Conservation (phyloP, 345 rosid species). For the Melaleuca alternifolia region DNA sequence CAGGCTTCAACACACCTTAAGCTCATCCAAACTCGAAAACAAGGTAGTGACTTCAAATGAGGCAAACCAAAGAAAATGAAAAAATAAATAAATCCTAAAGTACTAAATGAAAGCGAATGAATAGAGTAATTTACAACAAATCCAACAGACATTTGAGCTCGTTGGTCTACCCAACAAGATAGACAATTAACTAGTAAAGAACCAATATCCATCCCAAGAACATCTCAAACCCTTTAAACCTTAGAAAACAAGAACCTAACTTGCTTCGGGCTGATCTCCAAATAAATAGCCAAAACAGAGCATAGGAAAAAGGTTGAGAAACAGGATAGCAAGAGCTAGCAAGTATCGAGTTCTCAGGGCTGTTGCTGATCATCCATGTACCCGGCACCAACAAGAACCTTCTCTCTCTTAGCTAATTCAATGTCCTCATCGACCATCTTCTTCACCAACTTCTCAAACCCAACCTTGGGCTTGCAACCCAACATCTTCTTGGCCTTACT, state of each 20-base stretch:
- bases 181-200: not conserved
- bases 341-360: slow-evolving; percentile 8
- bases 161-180: not conserved
- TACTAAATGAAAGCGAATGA: not conserved
- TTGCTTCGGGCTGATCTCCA: not conserved
- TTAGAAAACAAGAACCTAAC: not conserved
- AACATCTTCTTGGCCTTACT: slow-evolving; percentile 21
- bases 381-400: slow-evolving; percentile 85
- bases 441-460: slow-evolving; percentile 71
- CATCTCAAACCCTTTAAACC: not conserved
- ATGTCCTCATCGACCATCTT: slow-evolving; percentile 86
- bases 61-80: not conserved
- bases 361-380: slow-evolving; percentile 71
- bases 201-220: not conserved
- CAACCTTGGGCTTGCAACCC: slow-evolving; percentile 15
- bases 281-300: too few species aligned
- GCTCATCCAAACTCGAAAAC: not conserved
- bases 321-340: too few species aligned
- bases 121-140: not conserved
- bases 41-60: not conserved
- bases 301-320: not conserved
- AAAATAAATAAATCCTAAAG: not conserved
- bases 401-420: slow-evolving; percentile 79
- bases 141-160: not conserved
- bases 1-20: not conserved